phyloP scores from a whole-genome alignment of 2,329 filamentous ascomycete genomes.

The Colletotrichum sp. region DNA sequence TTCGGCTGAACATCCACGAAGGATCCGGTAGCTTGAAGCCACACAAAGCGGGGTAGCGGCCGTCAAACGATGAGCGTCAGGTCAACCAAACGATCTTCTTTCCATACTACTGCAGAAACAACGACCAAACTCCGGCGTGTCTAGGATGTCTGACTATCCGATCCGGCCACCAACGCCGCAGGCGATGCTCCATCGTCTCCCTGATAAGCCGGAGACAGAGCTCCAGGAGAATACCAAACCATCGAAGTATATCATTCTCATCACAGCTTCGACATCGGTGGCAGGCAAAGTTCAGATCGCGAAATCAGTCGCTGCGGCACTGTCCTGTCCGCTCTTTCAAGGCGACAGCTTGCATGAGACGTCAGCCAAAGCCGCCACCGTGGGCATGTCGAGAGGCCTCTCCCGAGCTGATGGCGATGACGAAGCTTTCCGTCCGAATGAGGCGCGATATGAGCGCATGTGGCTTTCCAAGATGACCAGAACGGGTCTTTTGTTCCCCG shows the following conservation, averaged over 20 bases:
- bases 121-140: neutral
- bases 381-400: neutral
- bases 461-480: constrained; percentile 36
- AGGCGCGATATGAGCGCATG: constrained; percentile 33
- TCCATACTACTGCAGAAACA: neutral
- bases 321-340: constrained; percentile 29
- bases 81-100: neutral
- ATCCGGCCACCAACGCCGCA: neutral
- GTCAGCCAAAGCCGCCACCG: constrained; percentile 29
- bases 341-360: constrained; percentile 35
- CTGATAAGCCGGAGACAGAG: constrained; percentile 23
- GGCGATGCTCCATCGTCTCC: constrained; percentile 26
- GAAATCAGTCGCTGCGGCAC: constrained; percentile 25
- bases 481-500: constrained; percentile 33
- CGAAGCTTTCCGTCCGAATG: constrained; percentile 17
- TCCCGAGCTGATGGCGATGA: neutral
- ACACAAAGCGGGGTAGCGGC: neutral
- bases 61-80: neutral
- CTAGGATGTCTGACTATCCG: neutral
- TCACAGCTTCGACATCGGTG: constrained; percentile 27
- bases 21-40: neutral
- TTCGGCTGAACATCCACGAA: neutral
- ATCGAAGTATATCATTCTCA: constrained; percentile 30
- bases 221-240: constrained; percentile 3
- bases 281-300: constrained; percentile 33